Base-by-base conservation (phyloP, 805 yeast species). In the Cyberlindnera mycetangii region DNA sequence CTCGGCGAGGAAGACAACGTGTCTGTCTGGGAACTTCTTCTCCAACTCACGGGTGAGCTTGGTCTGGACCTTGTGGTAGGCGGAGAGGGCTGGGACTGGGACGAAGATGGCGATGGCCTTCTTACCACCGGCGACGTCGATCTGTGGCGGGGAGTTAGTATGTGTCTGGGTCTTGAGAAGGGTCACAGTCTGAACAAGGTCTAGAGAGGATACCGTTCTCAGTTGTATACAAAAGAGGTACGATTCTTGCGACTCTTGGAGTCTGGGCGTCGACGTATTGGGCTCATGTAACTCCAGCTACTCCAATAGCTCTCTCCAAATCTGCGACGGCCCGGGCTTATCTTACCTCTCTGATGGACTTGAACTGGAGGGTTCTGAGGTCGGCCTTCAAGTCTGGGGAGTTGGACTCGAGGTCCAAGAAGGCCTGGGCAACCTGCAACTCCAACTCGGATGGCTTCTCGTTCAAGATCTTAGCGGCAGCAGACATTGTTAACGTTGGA, bases 21-120 rank as follows among this genome's bases (percentile, higher is more conserved):
- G 97, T 75, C 96, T 88, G 83, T 92, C 99, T 72, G 97, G 95
- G 90, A 92, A 93, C 81, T 93, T 92, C 95, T 92, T 92, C 81
- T 92, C 99, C 74, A 92, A 86, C 82, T 92, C 99, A 79, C 98
- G 92, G 79, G 97, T 89, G 73, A 92, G 85, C 78, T 90, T 86
- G 66, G 81, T 81, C 83, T 92, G 99, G 68, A 92, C 95, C 79
- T 85, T 89, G 88, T 90, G 97, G 92, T 89, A 89, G 62, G 85
- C 83, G 61, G 81, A 66, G 71, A 89, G 82, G 66, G 88, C 79
- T 76, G 98, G 97, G 64, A 86, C 95, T 74, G 99, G 99, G 65
- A 92, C 97, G 70, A 93, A 92, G 78, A 93, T 78, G 73, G 90
- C 96, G 72, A 93, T 83, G 66, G 97, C 98, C 80, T 89, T 89